Conservation (phyloP, 2,329 filamentous ascomycete genomes). For the Xylaria sp. region DNA sequence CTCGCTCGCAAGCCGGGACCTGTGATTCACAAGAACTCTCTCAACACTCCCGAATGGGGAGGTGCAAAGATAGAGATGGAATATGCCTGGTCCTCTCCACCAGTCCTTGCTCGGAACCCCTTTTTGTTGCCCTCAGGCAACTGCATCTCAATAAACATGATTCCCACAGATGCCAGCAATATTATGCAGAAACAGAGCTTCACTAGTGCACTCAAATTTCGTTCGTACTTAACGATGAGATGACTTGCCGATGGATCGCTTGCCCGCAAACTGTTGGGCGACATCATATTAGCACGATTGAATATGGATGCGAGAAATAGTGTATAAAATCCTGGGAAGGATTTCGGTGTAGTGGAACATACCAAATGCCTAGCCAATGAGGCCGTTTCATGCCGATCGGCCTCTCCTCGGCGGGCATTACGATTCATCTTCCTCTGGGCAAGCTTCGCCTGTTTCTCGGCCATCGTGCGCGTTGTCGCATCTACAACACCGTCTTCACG, state of each 20-base stretch:
- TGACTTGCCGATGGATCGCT: slow-evolving; percentile 94
- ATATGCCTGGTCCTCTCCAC: not conserved
- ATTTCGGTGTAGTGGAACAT: slow-evolving; percentile 47
- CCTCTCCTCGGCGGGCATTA: slow-evolving; percentile 96
- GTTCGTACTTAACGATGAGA: slow-evolving; percentile 68
- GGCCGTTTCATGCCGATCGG: slow-evolving; percentile 87
- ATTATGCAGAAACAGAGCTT: not conserved
- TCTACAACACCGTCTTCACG: slow-evolving; percentile 81
- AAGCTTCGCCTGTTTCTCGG: slow-evolving; percentile 87
- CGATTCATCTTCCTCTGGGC: slow-evolving; percentile 99
- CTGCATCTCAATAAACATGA: not conserved
- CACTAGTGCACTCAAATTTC: not conserved
- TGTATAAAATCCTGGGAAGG: slow-evolving; percentile 18
- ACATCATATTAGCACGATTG: slow-evolving; percentile 48
- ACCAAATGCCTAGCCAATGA: slow-evolving; percentile 91
- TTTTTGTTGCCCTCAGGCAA: not conserved
- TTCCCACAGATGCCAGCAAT: not conserved
- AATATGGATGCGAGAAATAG: slow-evolving; percentile 22
- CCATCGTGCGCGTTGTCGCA: slow-evolving; percentile 75
- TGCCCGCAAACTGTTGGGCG: slow-evolving; percentile 76
- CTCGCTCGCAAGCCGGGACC: not conserved
- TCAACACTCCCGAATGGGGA: not conserved
- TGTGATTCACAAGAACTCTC: not conserved
- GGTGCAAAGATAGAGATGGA: not conserved
- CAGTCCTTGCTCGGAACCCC: not conserved